These are phyloP conservation scores for Aciculosporium take DNA, from an alignment of 2,329 filamentous ascomycete species.

Conservation along the genomic window DNA sequence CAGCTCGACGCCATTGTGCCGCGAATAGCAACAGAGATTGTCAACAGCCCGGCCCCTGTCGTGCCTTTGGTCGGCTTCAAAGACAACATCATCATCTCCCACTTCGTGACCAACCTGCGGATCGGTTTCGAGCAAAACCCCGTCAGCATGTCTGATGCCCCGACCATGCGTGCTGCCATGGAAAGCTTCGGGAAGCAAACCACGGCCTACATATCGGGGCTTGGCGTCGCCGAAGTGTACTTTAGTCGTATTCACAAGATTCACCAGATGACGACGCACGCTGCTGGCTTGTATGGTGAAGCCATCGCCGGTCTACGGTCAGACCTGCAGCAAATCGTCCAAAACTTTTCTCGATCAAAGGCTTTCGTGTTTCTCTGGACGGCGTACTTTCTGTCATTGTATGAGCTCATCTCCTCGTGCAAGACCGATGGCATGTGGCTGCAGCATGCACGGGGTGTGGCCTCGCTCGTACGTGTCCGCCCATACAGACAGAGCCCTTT, in stretches of 20 bases:
- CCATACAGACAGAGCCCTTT: too few relatives aligned
- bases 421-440: constrained; percentile 3
- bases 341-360: not conserved
- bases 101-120: constrained; percentile 4
- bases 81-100: constrained; percentile 6
- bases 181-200: constrained; percentile 3
- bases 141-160: constrained; percentile 3
- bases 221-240: constrained; percentile 6
- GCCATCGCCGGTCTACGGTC: not conserved
- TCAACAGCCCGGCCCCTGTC: not conserved
- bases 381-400: constrained; percentile 6
- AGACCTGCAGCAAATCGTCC: constrained; percentile 5
- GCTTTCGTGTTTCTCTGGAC: constrained; percentile 8
- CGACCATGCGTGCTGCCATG: constrained; percentile 6
- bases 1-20: not conserved
- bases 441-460: constrained; percentile 3
- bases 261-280: constrained; percentile 3
- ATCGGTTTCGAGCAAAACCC: constrained; percentile 5
- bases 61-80: constrained; percentile 5
- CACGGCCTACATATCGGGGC: constrained; percentile 6
- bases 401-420: constrained; percentile 6
- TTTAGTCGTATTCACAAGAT: constrained; percentile 7
- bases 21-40: not conserved
- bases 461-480: constrained; percentile 3
- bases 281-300: constrained; percentile 4